phyloP scores from a whole-genome alignment of 2,329 filamentous ascomycete genomes.

The Xylaria hypoxylon region DNA sequence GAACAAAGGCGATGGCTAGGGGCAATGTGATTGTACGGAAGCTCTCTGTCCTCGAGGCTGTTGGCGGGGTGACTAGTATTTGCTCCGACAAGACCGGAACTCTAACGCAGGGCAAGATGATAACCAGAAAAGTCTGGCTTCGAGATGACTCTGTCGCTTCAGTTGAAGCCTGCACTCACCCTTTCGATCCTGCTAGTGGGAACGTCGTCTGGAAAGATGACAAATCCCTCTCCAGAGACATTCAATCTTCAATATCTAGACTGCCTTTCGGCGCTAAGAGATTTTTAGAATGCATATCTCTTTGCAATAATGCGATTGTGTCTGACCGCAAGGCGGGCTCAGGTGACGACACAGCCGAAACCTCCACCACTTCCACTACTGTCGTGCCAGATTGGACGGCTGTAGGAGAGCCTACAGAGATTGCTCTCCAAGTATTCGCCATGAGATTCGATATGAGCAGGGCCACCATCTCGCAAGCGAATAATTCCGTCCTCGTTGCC shows the following conservation, averaged over 20 bases:
- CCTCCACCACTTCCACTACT: conserved; percentile 60
- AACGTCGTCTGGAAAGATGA: conserved; percentile 59
- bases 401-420: conserved; percentile 77
- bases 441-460: conserved; percentile 72
- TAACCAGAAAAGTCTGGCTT: conserved; percentile 72
- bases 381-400: conserved; percentile 65
- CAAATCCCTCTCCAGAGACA: conserved; percentile 44
- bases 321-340: conserved; percentile 55
- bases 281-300: conserved; percentile 67
- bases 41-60: conserved; percentile 72
- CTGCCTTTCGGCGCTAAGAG: conserved; percentile 53
- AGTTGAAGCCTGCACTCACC: conserved; percentile 67
- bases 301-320: conserved; percentile 71
- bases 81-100: conserved; percentile 79
- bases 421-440: conserved; percentile 79
- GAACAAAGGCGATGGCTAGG: conserved; percentile 66
- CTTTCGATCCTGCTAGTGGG: conserved; percentile 71
- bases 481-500: conserved; percentile 63
- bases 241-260: conserved; percentile 41
- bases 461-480: conserved; percentile 53
- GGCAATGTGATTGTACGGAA: conserved; percentile 69
- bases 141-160: conserved; percentile 64
- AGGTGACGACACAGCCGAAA: conserved; percentile 58
- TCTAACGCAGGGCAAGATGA: conserved; percentile 74
- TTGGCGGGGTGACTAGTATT: conserved; percentile 77